Base-by-base conservation (phyloP, 768 basidiomycete species). In the Cystofilobasidium capitatum region DNA sequence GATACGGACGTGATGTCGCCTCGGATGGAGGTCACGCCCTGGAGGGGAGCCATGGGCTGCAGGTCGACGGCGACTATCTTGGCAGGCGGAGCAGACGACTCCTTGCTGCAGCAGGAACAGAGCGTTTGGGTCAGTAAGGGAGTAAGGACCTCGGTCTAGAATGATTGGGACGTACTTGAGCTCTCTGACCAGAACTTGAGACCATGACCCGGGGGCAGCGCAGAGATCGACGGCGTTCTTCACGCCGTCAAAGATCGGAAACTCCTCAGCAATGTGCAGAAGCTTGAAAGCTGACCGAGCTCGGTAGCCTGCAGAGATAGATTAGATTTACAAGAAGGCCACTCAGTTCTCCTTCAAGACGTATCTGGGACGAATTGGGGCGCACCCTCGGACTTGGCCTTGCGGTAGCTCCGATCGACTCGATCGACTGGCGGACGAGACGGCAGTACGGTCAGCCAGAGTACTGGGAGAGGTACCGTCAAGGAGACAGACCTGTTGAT, bases 1-100 rank as follows among this genome's bases (percentile, higher is more conserved):
- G 76, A 73, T 4, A 77, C 76, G 33, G 77, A 71, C 1, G 80
- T 81, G 70, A 81, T 80, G 66, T 81, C 80, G 54, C 79, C 79
- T 66, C 78, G 77, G 2, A 81, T 73, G 39, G 76, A 76, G 0
- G 78, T 78, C 16, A 79, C 77, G 47, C 77, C 75, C 3, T 76
- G 72, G 13, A 81, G 64, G 0, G 79, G 80, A 8, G 79, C 79
- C 76, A 78, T 78, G 2, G 77, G 77, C 65, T 77, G 76, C 20
- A 78, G 65, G 58, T 78, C 77, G 3, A 78, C 75, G 0, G 76
- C 75, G 17, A 78, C 75, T 33, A 78, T 75, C 39, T 70, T 73
- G 8, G 74, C 71, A 29, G 63, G 66, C 1, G 49, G 44, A 3
- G 20, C 6, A 10, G 60, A 47, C 22, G 39, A 2, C 36, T 64